These are phyloP conservation scores for Hydrangea macrophylla DNA, from an alignment of 148 eudicot genomes.

Conservation along the genomic window DNA sequence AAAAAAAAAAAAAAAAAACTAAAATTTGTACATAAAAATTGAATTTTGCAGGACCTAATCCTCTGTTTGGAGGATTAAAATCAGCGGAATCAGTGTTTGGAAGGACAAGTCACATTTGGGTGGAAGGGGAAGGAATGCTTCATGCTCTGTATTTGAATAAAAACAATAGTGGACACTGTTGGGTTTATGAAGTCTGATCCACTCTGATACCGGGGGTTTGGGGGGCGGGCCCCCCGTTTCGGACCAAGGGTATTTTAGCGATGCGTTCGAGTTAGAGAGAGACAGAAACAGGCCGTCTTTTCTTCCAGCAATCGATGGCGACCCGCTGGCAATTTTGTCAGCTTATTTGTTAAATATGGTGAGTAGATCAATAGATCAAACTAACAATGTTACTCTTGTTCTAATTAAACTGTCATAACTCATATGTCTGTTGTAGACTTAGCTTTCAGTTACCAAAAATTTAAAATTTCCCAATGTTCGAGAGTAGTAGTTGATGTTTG, in stretches of 20 bases:
- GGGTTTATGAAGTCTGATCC: too few relatives aligned
- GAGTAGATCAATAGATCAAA: background rate
- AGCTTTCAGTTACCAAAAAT: background rate
- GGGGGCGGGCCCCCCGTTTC: too few relatives aligned
- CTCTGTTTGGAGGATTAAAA: conserved; percentile 40
- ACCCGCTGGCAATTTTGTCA: conserved; percentile 28
- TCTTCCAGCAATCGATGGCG: conserved; percentile 36
- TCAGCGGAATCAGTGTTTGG: conserved; percentile 38
- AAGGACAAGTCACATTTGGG: conserved; percentile 39
- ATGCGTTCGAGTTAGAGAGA: conserved; percentile 27
- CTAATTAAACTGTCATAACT: too few relatives aligned
- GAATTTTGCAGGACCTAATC: conserved; percentile 35
- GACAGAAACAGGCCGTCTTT: conserved; percentile 25
- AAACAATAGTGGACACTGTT: conserved; percentile 20
- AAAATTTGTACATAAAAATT: background rate
- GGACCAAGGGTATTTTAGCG: too few relatives aligned
- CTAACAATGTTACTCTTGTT: background rate
- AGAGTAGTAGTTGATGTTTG: too few relatives aligned
- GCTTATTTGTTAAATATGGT: conserved; percentile 37
- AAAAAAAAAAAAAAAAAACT: background rate
- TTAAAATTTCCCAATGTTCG: background rate
- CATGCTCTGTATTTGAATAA: conserved; percentile 35
- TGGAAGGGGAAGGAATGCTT: conserved; percentile 58
- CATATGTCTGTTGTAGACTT: background rate
- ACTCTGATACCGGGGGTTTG: too few relatives aligned